Evolutionary conservation across 352 stramenopile species (phyloP).

Genomic region (Pythium folliculosum): DNA sequence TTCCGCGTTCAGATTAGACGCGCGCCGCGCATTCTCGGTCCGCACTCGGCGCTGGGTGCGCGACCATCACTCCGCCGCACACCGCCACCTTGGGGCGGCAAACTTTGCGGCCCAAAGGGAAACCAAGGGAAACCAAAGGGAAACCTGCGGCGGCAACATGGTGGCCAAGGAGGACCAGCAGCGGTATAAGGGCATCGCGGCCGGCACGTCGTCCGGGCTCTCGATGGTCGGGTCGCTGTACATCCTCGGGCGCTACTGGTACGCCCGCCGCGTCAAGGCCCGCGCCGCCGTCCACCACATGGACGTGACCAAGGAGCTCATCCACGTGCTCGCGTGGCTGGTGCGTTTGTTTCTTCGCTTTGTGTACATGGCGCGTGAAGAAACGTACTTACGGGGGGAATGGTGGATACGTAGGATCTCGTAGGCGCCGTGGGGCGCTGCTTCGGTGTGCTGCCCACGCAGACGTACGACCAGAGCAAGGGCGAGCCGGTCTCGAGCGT

Average conservation of each 20-base stretch:
- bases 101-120: background rate
- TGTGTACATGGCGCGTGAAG: background rate
- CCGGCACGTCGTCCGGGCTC: slow-evolving; percentile 70
- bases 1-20: no score
- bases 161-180: slow-evolving; percentile 17
- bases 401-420: slow-evolving; percentile 51
- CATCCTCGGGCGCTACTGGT: slow-evolving; percentile 85
- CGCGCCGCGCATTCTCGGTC: no score
- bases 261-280: slow-evolving; percentile 53
- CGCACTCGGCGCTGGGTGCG: no score
- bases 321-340: slow-evolving; percentile 84
- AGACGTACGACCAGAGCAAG: slow-evolving; percentile 59
- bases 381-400: background rate
- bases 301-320: slow-evolving; percentile 84
- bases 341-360: slow-evolving; percentile 26
- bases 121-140: background rate
- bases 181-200: slow-evolving; percentile 50
- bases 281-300: slow-evolving; percentile 47
- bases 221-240: slow-evolving; percentile 82
- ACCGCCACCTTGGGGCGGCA: no score
- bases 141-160: slow-evolving; percentile 5
- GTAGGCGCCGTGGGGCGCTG: slow-evolving; percentile 68
- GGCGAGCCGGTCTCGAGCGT: slow-evolving; percentile 56
- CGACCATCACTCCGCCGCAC: no score
- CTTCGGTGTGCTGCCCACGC: slow-evolving; percentile 64